These are phyloP conservation scores for Stephania yunnanensis DNA, from an alignment of 164 flowering plant species.

Conservation along the genomic window DNA sequence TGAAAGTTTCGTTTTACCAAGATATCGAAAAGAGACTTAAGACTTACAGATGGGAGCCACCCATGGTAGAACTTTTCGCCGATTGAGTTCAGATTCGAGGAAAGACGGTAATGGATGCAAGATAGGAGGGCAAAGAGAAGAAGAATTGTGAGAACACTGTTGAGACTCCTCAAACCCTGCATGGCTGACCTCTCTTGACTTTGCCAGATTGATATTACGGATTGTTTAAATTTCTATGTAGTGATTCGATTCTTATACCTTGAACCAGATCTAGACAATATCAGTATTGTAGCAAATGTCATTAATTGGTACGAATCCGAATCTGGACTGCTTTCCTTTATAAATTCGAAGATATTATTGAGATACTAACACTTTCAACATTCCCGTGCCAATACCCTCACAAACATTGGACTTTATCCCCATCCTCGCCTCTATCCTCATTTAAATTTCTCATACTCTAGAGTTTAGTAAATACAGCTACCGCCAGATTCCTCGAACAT, in stretches of 20 bases:
- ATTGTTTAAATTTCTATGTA: background rate
- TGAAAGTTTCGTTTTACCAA: background rate
- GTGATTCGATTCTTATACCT: background rate
- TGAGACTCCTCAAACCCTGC: constrained; percentile 5
- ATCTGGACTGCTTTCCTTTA: background rate
- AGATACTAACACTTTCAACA: background rate
- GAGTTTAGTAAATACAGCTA: too few species aligned
- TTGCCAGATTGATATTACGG: background rate
- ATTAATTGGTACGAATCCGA: background rate
- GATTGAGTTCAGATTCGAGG: background rate
- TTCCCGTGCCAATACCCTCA: too few species aligned
- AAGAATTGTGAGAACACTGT: background rate
- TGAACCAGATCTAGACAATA: background rate
- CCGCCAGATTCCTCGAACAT: too few species aligned
- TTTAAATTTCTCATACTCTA: too few species aligned
- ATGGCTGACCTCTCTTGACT: constrained; percentile 1
- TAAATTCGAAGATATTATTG: background rate
- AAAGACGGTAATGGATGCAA: constrained; percentile 6
- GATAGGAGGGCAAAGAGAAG: constrained; percentile 6
- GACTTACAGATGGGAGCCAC: constrained; percentile 12
- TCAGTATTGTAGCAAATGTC: background rate
- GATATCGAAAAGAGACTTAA: background rate
- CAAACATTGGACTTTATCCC: too few species aligned
- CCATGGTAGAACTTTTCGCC: background rate
- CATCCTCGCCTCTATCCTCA: too few species aligned